phyloP scores from a whole-genome alignment of 331 rosid species.

The Quercus phellos region DNA sequence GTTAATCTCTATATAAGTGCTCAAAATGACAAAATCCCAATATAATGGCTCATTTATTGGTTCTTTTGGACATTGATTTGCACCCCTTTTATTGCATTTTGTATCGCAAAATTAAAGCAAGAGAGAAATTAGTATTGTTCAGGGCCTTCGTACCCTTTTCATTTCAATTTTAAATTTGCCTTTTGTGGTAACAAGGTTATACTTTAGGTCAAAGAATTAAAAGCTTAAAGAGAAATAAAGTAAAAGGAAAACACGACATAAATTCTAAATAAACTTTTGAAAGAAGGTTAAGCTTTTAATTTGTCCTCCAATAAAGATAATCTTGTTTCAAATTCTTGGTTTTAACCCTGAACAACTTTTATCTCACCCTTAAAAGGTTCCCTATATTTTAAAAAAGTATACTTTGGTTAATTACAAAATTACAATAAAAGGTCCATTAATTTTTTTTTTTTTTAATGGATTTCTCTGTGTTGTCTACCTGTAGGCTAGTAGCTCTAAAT shows the following conservation, averaged over 20 bases:
- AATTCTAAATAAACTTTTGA: conserved; percentile 34
- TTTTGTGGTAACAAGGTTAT: not conserved
- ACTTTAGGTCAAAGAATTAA: conserved; percentile 26
- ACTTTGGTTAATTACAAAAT: not conserved
- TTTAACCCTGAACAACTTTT: not conserved
- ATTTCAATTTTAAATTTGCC: not conserved
- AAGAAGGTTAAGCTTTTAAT: conserved; percentile 39
- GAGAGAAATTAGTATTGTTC: not conserved
- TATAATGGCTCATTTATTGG: not conserved
- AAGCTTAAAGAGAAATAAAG: conserved; percentile 26
- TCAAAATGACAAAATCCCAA: not conserved
- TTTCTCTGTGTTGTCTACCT: no score
- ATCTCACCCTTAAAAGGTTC: not conserved
- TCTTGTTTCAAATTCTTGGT: conserved; percentile 27
- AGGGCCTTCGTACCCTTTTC: not conserved
- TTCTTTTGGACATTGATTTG: not conserved
- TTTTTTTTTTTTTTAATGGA: no score
- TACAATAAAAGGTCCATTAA: no score
- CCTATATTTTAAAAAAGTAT: not conserved
- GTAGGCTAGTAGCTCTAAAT: no score
- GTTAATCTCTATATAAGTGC: no score
- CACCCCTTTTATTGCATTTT: not conserved
- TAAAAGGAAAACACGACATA: conserved; percentile 27
- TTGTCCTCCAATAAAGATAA: conserved; percentile 35
- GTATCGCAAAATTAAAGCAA: conserved; percentile 8